These are phyloP conservation scores for Mycena chlorophos DNA, from an alignment of 768 basidiomycete genomes.

Conservation along the genomic window DNA sequence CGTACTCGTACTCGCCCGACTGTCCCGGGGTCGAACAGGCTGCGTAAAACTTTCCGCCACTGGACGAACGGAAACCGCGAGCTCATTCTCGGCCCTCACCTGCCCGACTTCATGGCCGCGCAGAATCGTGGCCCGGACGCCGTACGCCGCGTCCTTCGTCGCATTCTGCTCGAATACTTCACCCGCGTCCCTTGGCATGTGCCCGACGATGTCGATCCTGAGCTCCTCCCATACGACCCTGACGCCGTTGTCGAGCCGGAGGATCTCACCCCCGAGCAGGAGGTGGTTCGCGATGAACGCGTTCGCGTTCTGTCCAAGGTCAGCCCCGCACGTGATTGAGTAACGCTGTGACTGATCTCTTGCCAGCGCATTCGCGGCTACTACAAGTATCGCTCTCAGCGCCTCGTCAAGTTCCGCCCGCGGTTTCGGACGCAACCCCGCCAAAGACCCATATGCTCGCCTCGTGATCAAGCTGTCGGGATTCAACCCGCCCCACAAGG, in stretches of 20 bases:
- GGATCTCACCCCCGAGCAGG: no score
- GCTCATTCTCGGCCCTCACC: no score
- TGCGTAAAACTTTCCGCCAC: no score
- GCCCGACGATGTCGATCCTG: neutral
- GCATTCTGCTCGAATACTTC: neutral
- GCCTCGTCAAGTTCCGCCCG: neutral
- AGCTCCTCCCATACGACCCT: no score
- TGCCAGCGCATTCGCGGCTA: conserved; percentile 8
- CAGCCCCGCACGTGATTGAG: no score
- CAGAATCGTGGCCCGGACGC: neutral
- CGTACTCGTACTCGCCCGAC: neutral
- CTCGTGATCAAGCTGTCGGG: conserved; percentile 1
- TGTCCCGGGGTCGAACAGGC: no score
- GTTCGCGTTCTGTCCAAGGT: no score
- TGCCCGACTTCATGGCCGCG: no score
- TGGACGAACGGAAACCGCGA: no score
- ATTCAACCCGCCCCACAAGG: neutral
- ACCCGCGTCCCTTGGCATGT: neutral
- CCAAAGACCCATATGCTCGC: conserved; percentile 5
- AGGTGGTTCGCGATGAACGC: no score
- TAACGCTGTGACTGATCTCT: neutral
- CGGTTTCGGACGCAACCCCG: neutral
- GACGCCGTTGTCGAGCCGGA: no score
- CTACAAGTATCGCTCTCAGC: neutral
- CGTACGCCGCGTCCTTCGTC: neutral